Percentiles rank a stretch among this genome's conserved stretches.
phyloP scores from a whole-genome alignment of 2,329 filamentous ascomycete species.

The Colletotrichum siamense region DNA sequence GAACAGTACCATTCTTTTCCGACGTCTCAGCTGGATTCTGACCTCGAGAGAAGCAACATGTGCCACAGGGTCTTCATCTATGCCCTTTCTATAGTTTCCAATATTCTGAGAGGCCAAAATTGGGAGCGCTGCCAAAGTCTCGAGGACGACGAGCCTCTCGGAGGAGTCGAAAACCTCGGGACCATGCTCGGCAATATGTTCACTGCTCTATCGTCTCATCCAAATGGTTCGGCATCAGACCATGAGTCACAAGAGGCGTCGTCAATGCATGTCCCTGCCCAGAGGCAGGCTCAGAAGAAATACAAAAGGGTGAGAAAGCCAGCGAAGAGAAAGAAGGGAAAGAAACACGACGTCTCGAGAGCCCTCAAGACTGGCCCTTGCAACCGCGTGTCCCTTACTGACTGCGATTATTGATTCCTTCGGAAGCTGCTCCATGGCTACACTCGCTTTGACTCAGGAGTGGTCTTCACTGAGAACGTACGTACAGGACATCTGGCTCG shows the following conservation, averaged over 20 bases:
- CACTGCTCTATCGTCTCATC: rapidly evolving
- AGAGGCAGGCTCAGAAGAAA: not conserved
- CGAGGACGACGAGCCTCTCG: not conserved
- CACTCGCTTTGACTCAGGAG: not conserved
- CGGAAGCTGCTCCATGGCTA: not conserved
- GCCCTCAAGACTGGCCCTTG: not conserved
- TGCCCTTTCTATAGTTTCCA: not conserved
- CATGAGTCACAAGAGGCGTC: not conserved
- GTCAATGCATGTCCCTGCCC: not conserved
- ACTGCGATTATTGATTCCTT: not conserved
- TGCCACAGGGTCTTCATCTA: not conserved
- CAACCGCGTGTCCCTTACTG: not conserved
- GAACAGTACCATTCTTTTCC: not conserved
- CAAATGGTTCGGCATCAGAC: not conserved
- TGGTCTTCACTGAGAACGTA: not conserved
- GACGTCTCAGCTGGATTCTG: not conserved
- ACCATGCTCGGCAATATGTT: not conserved
- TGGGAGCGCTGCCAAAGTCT: not conserved
- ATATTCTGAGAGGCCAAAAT: not conserved
- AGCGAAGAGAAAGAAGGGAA: not conserved
- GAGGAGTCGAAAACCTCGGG: not conserved
- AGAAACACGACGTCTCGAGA: not conserved
- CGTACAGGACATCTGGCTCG: not conserved
- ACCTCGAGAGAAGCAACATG: not conserved
- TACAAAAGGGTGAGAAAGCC: not conserved